phyloP scores from a whole-genome alignment of 2,329 filamentous ascomycete species.

The Blumeria hordei region DNA sequence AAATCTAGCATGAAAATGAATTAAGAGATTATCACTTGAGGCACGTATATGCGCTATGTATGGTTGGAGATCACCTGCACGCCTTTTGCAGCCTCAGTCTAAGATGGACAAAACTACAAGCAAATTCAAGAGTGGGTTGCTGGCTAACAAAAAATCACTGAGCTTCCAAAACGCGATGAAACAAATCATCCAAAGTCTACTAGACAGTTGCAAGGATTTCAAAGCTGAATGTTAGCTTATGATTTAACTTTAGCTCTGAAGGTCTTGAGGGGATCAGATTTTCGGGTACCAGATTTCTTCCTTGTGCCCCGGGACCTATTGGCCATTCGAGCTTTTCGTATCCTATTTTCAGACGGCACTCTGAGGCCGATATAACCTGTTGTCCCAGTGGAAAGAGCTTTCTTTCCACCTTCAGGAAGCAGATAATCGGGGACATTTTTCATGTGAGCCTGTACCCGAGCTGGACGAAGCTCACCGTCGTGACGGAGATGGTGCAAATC shows the following conservation, averaged over 20 bases:
- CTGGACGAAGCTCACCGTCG: slow-evolving; percentile 66
- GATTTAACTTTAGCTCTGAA: slow-evolving; percentile 27
- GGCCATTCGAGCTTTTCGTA: slow-evolving; percentile 17
- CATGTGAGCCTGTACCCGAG: slow-evolving; percentile 66
- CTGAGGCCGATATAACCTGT: slow-evolving; percentile 54
- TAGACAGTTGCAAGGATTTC: no score
- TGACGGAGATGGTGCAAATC: slow-evolving; percentile 74
- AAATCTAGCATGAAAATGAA: no score
- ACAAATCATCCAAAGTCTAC: no score
- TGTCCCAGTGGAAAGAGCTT: slow-evolving; percentile 37
- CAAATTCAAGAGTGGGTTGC: no score
- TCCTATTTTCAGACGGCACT: slow-evolving; percentile 24
- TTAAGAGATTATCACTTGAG: no score
- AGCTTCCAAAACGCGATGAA: no score
- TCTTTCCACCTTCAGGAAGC: slow-evolving; percentile 50
- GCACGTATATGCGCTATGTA: no score
- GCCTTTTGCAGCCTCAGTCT: no score
- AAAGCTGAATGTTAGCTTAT: no score
- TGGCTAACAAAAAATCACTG: no score
- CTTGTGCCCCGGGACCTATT: slow-evolving; percentile 25
- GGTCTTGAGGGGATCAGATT: slow-evolving; percentile 66
- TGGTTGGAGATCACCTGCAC: no score
- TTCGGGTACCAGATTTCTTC: slow-evolving; percentile 33
- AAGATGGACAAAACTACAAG: no score
- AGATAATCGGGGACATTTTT: slow-evolving; percentile 91